Evolutionary conservation across 352 stramenopile species (phyloP), one percentile per base, ranked within the genome.

Genomic region (Pythium scleroteichum): DNA sequence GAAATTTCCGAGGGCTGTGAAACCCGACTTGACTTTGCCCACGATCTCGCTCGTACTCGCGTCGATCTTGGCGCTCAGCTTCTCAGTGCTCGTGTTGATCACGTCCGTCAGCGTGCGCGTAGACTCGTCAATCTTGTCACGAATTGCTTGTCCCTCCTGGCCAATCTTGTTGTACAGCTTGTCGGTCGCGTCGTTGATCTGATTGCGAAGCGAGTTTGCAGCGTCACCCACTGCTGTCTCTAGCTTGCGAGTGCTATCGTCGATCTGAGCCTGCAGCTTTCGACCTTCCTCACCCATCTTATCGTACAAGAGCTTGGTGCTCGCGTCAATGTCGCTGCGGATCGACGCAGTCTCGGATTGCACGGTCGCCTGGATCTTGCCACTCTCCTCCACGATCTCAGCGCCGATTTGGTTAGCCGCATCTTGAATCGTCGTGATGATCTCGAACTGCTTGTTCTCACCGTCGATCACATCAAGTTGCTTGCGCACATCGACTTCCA

Each of bases 41-140:
- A 78, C 74, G 6, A 81, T 74, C 53, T 66, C 66, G 0, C 44
- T 68, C 0, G 69, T 78, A 35, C 55, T 80, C 0, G 69, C 56
- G 80, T 82, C 45, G 71, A 90, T 53, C 79, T 78, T 64, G 14
- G 10, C 51, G 14, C 9, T 17, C 5, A 48, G 33, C 51, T 39
- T 58, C 4, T 32, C 39, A 8, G 53, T 61, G 35, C 48, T 61
- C 5, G 38, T 49, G 16, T 61, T 62, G 45, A 61, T 62, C 26
- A 58, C 46, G 1, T 55, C 4, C 17, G 44, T 67, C 0, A 67
- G 39, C 45, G 39, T 2, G 5, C 27, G 45, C 14, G 51, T 62
- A 7, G 44, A 57, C 13, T 52, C 6, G 33, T 56, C 46, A 23
- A 61, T 57, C 24, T 57, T 45, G 16, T 39, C 20, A 7, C 52